A percentile compares a stretch with the other conserved stretches of the same genome.
Conservation (phyloP, 2,329 filamentous ascomycete genomes). For the Sporothrix globosa region DNA sequence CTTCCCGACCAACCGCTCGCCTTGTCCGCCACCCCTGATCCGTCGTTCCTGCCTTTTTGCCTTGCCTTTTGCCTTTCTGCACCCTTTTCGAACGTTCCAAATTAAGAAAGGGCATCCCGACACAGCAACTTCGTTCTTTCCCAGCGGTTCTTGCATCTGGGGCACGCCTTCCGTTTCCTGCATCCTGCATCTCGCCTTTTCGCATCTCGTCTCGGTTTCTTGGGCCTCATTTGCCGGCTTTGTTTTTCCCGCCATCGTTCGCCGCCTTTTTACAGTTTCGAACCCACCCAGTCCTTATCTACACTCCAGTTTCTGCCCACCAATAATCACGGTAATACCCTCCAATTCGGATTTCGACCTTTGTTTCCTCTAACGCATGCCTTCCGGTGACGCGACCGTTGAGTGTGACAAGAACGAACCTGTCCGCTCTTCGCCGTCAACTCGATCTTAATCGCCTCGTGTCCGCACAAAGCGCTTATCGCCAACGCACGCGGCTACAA, state of each 20-base stretch:
- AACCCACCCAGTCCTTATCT: constrained; percentile 10
- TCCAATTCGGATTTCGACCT: neutral
- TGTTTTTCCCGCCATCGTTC: constrained; percentile 2
- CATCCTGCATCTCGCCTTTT: constrained; percentile 12
- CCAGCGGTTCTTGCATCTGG: constrained; percentile 7
- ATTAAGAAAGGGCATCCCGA: constrained; percentile 27
- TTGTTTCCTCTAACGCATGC: neutral
- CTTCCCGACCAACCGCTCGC: constrained; percentile 31
- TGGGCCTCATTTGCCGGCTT: constrained; percentile 5
- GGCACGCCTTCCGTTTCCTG: constrained; percentile 7
- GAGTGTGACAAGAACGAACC: constrained; percentile 22
- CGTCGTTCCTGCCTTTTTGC: constrained; percentile 20
- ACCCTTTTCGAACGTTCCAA: constrained; percentile 21
- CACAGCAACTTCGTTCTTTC: constrained; percentile 1
- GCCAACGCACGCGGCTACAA: constrained; percentile 22
- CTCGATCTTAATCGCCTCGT: neutral
- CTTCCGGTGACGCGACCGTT: constrained; percentile 19
- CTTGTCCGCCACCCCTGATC: constrained; percentile 26
- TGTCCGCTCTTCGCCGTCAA: neutral
- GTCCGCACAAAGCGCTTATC: constrained; percentile 28
- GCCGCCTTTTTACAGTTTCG: constrained; percentile 3
- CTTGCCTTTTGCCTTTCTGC: constrained; percentile 9
- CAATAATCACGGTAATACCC: neutral
- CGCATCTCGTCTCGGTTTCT: neutral
- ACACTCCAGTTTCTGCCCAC: constrained; percentile 4